Conservation (phyloP, 2,329 filamentous ascomycete species). For the Blastomyces silverae region DNA sequence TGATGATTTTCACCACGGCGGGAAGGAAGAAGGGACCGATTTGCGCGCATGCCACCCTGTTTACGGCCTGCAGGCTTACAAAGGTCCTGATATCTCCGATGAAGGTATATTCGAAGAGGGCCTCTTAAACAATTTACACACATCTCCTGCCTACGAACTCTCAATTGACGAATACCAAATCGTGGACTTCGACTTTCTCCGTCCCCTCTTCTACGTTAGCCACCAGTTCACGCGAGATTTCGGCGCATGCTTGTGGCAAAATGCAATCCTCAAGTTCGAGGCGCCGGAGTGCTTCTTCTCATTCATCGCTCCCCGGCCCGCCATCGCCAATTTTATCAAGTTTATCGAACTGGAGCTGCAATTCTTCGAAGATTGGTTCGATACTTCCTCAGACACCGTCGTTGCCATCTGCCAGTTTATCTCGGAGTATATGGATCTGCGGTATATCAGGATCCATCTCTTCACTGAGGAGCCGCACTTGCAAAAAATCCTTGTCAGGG, state of each 20-base stretch:
- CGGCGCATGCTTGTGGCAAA: conserved; percentile 8
- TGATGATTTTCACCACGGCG: background rate
- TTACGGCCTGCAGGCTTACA: background rate
- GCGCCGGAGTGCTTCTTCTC: conserved; percentile 6
- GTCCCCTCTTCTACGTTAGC: conserved; percentile 7
- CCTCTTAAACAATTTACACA: too few species aligned
- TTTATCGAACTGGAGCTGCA: conserved; percentile 3
- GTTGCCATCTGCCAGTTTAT: conserved; percentile 9
- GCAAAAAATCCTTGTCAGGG: background rate
- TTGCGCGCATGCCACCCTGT: background rate
- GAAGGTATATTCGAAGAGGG: too few species aligned
- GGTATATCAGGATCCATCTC: background rate
- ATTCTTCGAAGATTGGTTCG: conserved; percentile 6
- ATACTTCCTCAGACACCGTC: background rate
- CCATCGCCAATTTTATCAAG: background rate
- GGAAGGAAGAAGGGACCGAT: background rate
- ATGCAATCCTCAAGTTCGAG: conserved; percentile 1
- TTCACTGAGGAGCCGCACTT: background rate
- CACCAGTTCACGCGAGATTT: conserved; percentile 2
- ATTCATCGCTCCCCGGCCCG: background rate
- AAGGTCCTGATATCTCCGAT: background rate
- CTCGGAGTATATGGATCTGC: conserved; percentile 4
- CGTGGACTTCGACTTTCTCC: background rate
- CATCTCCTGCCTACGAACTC: background rate
- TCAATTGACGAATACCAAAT: too few species aligned